These are phyloP conservation scores for Acanthamoeba castellanii DNA, from an alignment of 208 protist species.

Conservation along the genomic window DNA sequence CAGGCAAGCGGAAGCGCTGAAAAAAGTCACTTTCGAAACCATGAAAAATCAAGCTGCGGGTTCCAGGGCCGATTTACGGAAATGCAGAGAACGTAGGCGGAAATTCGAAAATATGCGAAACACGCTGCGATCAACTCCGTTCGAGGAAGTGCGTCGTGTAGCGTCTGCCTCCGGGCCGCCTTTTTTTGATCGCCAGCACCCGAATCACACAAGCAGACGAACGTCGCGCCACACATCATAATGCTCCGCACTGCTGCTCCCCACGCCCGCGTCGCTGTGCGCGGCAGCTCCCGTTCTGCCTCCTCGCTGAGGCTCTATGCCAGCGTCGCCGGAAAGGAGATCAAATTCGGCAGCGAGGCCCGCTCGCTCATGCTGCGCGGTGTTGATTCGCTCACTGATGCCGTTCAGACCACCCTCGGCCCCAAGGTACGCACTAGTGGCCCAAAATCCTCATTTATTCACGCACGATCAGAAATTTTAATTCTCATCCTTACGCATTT, in stretches of 20 bases:
- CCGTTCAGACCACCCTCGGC: conserved; percentile 98
- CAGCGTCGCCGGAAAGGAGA: conserved; percentile 93
- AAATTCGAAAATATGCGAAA: conserved; percentile 22
- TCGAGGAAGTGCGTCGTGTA: neutral
- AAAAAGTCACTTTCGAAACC: neutral
- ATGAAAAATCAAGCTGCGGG: neutral
- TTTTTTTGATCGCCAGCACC: neutral
- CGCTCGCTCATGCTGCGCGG: conserved; percentile 95
- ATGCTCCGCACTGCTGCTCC: neutral
- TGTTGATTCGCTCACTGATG: conserved; percentile 97
- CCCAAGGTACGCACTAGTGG: conserved; percentile 92
- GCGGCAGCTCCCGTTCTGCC: neutral
- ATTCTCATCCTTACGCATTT: neutral
- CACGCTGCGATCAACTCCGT: neutral
- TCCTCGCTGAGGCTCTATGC: neutral
- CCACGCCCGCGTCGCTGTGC: neutral
- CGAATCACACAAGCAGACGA: neutral
- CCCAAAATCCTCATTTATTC: neutral
- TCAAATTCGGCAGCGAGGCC: conserved; percentile 96
- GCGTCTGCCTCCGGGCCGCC: neutral
- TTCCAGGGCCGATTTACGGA: neutral
- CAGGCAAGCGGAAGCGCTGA: too few relatives aligned
- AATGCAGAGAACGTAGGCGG: neutral
- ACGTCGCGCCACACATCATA: neutral
- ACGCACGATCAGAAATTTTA: neutral